These are phyloP conservation scores for Choiromyces venosus DNA, from an alignment of 495 filamentous ascomycete species.

Conservation along the genomic window DNA sequence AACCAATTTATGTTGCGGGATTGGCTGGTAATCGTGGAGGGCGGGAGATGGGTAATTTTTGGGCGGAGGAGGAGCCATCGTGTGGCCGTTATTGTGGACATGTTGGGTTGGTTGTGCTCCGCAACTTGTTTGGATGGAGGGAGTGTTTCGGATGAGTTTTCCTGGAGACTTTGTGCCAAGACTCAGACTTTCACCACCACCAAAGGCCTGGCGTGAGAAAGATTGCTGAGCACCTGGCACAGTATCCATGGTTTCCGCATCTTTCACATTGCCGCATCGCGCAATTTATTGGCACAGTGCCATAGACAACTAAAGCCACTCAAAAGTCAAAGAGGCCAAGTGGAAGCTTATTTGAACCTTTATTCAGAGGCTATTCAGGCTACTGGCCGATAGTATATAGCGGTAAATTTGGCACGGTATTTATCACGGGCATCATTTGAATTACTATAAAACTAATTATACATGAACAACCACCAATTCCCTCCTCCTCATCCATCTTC, in stretches of 20 bases:
- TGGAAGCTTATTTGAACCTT: not conserved
- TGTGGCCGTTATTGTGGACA: conserved; percentile 16
- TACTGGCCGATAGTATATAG: too few species aligned
- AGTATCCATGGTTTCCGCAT: not conserved
- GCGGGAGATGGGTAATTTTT: not conserved
- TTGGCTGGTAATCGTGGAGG: conserved; percentile 8
- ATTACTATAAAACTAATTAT: not conserved
- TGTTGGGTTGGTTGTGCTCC: not conserved
- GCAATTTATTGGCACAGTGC: too few species aligned
- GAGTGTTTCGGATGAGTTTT: not conserved
- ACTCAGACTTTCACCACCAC: not conserved
- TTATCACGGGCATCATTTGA: not conserved
- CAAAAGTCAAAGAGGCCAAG: not conserved
- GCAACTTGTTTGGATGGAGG: not conserved
- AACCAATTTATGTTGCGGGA: conserved; percentile 29
- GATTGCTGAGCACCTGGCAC: not conserved
- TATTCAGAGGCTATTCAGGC: not conserved
- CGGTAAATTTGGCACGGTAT: not conserved
- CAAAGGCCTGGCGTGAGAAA: not conserved
- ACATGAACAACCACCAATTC: not conserved
- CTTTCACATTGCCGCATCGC: not conserved
- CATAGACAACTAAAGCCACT: not conserved
- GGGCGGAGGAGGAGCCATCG: conserved; percentile 27
- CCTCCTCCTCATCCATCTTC: conserved; percentile 47
- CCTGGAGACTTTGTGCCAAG: not conserved